Percentiles rank a stretch among this genome's conserved stretches.
Conservation (phyloP, 75 land plant genomes). For the Pinus albicaulis region DNA sequence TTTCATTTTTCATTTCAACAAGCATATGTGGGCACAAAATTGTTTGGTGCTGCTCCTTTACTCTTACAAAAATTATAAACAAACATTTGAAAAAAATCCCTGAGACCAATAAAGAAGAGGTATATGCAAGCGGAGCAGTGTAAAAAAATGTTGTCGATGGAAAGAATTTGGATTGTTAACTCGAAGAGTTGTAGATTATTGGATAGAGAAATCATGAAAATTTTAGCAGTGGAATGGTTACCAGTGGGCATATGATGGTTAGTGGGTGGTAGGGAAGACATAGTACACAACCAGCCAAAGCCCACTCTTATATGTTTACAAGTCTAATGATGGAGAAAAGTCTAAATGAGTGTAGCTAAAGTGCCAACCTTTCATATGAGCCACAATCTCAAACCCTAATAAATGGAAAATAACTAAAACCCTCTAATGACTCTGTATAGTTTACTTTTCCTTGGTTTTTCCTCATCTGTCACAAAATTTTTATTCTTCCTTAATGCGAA, state of each 20-base stretch:
- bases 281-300: not conserved
- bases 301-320: not conserved
- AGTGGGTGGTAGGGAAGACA: constrained; percentile 2
- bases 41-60: no score
- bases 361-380: constrained; percentile 85
- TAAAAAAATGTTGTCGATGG: not conserved
- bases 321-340: no score
- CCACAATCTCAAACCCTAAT: constrained; percentile 59
- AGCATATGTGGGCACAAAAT: not conserved
- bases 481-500: no score
- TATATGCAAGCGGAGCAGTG: not conserved
- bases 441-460: constrained; percentile 9
- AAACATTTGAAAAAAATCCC: no score
- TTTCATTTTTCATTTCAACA: not conserved
- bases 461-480: constrained; percentile 23
- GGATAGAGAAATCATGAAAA: not conserved
- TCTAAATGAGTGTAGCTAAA: constrained; percentile 14
- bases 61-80: no score
- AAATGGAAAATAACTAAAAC: constrained; percentile 41
- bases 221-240: not conserved
- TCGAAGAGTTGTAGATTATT: not conserved
- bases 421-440: constrained; percentile 57
- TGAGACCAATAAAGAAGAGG: no score
- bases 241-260: not conserved
- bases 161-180: not conserved